Conservation (phyloP, 73 alveolate species). For the Uronychia setigera region DNA sequence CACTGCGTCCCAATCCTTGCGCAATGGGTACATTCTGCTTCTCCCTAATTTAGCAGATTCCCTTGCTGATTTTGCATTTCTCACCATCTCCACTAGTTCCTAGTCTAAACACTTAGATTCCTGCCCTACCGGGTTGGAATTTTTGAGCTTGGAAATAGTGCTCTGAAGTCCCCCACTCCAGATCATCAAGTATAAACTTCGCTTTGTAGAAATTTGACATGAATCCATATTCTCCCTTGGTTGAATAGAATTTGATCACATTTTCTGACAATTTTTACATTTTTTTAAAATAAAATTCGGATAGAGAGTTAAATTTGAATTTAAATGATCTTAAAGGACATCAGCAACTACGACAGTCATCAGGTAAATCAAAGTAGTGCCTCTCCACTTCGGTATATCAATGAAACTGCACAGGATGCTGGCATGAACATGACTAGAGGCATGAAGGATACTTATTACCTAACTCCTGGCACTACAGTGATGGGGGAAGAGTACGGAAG, state of each 20-base stretch:
- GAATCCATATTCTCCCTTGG: not conserved
- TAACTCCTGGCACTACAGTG: not conserved
- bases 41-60: constrained; percentile 58
- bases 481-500: no score
- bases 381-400: not conserved
- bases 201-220: constrained; percentile 34
- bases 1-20: constrained; percentile 52
- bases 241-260: constrained; percentile 2
- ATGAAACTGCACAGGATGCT: not conserved
- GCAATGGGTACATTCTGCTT: constrained; percentile 23
- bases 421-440: not conserved
- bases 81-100: constrained; percentile 30
- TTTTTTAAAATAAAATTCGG: not conserved
- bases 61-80: constrained; percentile 46
- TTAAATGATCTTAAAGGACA: not conserved
- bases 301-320: no score
- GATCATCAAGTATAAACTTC: constrained; percentile 22
- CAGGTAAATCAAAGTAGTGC: not conserved
- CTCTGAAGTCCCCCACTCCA: constrained; percentile 52
- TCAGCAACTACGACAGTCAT: not conserved
- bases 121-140: no score
- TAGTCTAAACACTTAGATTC: no score
- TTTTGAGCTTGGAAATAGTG: constrained; percentile 64
- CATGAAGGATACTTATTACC: not conserved
- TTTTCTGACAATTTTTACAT: not conserved